Conservation (phyloP, 371 early-diverging fungal genomes). For the Apophysomyces variabilis region DNA sequence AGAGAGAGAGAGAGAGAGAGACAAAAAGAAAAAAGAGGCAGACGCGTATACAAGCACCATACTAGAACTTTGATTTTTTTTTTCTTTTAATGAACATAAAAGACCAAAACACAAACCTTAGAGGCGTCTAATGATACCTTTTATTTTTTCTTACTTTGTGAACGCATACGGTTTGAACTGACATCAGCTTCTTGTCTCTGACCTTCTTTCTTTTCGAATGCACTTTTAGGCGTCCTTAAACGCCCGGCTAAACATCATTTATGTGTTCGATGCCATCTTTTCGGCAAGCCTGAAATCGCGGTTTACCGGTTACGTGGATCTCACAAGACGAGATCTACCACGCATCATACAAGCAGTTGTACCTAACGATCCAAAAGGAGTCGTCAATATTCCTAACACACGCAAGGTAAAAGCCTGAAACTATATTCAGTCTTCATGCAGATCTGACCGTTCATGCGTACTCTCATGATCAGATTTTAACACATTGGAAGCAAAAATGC, state of each 20-base stretch:
- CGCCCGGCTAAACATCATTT: constrained; percentile 75
- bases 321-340: constrained; percentile 61
- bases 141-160: constrained; percentile 14
- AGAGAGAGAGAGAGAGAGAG: background rate
- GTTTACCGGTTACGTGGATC: constrained; percentile 62
- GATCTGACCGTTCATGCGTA: background rate
- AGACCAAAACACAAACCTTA: constrained; percentile 5
- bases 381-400: constrained; percentile 70
- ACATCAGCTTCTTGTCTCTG: constrained; percentile 5
- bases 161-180: constrained; percentile 11
- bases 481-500: constrained; percentile 48
- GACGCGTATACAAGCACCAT: background rate
- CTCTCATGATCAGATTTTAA: constrained; percentile 35
- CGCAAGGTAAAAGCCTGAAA: constrained; percentile 55
- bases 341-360: constrained; percentile 63
- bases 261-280: constrained; percentile 75
- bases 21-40: no score
- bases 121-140: constrained; percentile 12
- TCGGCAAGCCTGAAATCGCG: constrained; percentile 58
- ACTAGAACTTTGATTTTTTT: constrained; percentile 9
- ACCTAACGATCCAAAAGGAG: constrained; percentile 68
- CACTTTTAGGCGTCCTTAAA: constrained; percentile 58
- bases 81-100: constrained; percentile 15
- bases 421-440: background rate
- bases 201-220: constrained; percentile 7